Evolutionary conservation across 805 yeast genomes (phyloP).

Genomic region (Pichia nakasei): DNA sequence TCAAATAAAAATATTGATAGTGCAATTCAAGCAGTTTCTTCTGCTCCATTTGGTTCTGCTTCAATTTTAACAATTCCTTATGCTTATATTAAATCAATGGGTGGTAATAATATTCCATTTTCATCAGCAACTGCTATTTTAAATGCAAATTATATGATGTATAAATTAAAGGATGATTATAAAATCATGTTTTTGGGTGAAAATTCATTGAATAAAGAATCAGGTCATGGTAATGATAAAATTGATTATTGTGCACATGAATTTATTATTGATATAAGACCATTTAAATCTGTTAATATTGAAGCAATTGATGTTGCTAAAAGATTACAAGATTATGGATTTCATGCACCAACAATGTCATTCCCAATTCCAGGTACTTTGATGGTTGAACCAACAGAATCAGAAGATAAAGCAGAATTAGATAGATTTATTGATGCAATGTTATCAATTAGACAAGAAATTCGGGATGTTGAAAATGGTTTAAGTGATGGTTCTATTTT

Average conservation of each 20-base stretch:
- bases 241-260: conserved; percentile 90
- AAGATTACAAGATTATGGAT: conserved; percentile 94
- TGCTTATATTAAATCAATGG: conserved; percentile 91
- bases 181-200: conserved; percentile 65
- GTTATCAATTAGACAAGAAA: conserved; percentile 75
- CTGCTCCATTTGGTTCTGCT: conserved; percentile 96
- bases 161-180: conserved; percentile 60
- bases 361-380: conserved; percentile 97
- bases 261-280: conserved; percentile 85
- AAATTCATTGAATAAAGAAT: conserved; percentile 9
- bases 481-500: conserved; percentile 60
- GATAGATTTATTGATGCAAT: conserved; percentile 86
- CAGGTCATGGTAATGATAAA: conserved; percentile 13
- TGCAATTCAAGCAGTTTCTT: conserved; percentile 68
- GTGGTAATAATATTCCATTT: conserved; percentile 72
- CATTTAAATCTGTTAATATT: conserved; percentile 67
- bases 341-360: conserved; percentile 98
- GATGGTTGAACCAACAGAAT: conserved; percentile 98
- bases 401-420: conserved; percentile 80
- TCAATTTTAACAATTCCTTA: conserved; percentile 88
- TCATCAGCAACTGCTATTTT: conserved; percentile 87
- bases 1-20: conserved; percentile 29
- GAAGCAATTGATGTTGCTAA: conserved; percentile 97
- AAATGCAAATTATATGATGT: conserved; percentile 94
- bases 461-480: conserved; percentile 60